Conservation (phyloP, 208 protist species). For the Trypanosoma melophagium region DNA sequence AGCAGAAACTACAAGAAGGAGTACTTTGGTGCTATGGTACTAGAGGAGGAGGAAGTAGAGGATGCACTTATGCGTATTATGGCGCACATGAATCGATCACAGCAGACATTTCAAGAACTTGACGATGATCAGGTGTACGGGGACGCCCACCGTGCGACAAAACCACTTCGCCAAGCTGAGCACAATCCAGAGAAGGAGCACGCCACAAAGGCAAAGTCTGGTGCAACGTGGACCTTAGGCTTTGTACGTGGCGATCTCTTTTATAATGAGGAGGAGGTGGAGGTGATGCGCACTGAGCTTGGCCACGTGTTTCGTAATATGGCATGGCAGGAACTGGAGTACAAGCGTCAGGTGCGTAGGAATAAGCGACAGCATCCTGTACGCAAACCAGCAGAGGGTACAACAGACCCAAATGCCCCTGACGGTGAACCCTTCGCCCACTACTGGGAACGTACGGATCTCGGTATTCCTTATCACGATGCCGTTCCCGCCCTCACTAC, state of each 20-base stretch:
- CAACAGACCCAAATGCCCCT: conserved; percentile 65
- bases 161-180: conserved; percentile 73
- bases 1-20: conserved; percentile 80
- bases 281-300: conserved; percentile 88
- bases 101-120: conserved; percentile 81
- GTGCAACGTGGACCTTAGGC: conserved; percentile 85
- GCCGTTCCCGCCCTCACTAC: conserved; percentile 85
- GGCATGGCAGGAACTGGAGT: conserved; percentile 90
- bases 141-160: conserved; percentile 66
- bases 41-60: conserved; percentile 90
- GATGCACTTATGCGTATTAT: conserved; percentile 85
- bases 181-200: conserved; percentile 64
- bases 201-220: conserved; percentile 45
- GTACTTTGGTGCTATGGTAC: conserved; percentile 82
- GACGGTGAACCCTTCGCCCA: conserved; percentile 82
- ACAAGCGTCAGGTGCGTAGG: conserved; percentile 85
- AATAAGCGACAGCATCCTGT: conserved; percentile 81
- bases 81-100: conserved; percentile 84
- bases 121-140: conserved; percentile 86
- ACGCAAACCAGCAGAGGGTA: conserved; percentile 77
- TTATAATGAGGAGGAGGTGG: conserved; percentile 90
- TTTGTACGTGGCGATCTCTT: conserved; percentile 88
- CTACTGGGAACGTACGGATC: conserved; percentile 88
- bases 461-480: conserved; percentile 87
- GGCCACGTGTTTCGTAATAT: conserved; percentile 86